Base-by-base conservation (phyloP, 2,329 filamentous ascomycete genomes). In the Xylaria sp. region DNA sequence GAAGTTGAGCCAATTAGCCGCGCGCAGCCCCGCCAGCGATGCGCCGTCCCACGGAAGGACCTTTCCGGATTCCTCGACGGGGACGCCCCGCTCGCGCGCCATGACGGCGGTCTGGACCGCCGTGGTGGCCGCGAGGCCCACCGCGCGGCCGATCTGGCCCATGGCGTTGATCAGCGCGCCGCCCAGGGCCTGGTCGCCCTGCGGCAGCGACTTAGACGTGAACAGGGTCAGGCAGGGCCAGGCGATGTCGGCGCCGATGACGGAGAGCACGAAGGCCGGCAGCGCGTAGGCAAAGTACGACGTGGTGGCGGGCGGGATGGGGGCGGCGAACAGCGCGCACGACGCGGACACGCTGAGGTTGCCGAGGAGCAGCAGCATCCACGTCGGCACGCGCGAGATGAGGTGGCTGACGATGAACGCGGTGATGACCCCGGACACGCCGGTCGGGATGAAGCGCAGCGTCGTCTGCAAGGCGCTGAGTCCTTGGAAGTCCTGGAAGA, bases 231-330 rank as follows among this genome's bases (percentile, higher is more conserved):
- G 72, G 4, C 81, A 82, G 0, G 87, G 86, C 76, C 84, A 89
- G 0, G 86, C 76, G 0, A 84, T 87, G 64, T 90, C 87, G 2
- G 85, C 84, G 26, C 87, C 87, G 34, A 87, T 74, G 7, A 88
- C 85, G 6, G 80, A 78, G 2, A 90, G 72, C 0, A 85, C 69
- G 83, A 90, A 89, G 7, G 86, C 85, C 2, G 81, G 81, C 18
- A 91, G 76, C 0, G 82, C 85, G 60, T 81, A 88, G 2, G 87
- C 87, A 66, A 86, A 90, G 71, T 90, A 90, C 0, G 76, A 82
- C 0, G 84, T 87, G 2, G 73, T 68, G 2, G 73, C 68, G 0
- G 79, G 75, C 0, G 84, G 77, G 39, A 90, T 87, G 0, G 86
- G 85, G 0, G 84, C 74, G 0, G 86, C 83, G 63, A 88, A 87